Evolutionary conservation across 768 basidiomycete species (phyloP).

Genomic region (Lactifluus subvellereus): DNA sequence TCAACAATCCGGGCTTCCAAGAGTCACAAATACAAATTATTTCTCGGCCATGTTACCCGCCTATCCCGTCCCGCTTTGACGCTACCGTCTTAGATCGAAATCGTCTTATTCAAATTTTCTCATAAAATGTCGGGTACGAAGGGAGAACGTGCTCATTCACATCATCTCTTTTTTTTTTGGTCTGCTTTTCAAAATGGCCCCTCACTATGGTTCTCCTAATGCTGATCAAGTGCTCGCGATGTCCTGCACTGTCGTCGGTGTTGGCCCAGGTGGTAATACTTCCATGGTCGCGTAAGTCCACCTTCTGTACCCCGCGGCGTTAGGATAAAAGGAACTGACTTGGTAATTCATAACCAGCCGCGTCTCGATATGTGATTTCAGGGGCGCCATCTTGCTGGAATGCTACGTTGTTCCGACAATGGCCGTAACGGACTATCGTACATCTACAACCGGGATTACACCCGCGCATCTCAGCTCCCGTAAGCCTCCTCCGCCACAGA

Average conservation of each 20-base stretch:
- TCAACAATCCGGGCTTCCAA: not conserved
- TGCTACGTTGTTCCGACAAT: constrained; percentile 62
- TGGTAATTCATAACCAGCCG: constrained; percentile 32
- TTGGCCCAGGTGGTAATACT: constrained; percentile 75
- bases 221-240: constrained; percentile 50
- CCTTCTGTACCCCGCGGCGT: not conserved
- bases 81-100: not conserved
- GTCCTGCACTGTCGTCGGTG: constrained; percentile 57
- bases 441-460: constrained; percentile 53
- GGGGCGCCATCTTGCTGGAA: constrained; percentile 55
- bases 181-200: constrained; percentile 24
- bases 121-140: constrained; percentile 2
- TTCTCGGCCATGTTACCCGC: constrained; percentile 10
- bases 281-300: constrained; percentile 71
- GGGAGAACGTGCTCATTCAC: not conserved
- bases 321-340: not conserved
- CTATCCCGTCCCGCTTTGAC: not conserved
- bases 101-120: not conserved
- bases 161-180: constrained; percentile 8
- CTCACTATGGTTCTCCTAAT: constrained; percentile 28
- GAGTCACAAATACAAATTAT: constrained; percentile 1
- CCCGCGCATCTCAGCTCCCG: constrained; percentile 37
- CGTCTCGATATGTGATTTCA: constrained; percentile 35
- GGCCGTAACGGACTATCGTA: constrained; percentile 68
- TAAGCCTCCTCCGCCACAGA: constrained; percentile 25